Conservation (phyloP, 1,139 yeast genomes). For the Sugiyamaella neomexicana region DNA sequence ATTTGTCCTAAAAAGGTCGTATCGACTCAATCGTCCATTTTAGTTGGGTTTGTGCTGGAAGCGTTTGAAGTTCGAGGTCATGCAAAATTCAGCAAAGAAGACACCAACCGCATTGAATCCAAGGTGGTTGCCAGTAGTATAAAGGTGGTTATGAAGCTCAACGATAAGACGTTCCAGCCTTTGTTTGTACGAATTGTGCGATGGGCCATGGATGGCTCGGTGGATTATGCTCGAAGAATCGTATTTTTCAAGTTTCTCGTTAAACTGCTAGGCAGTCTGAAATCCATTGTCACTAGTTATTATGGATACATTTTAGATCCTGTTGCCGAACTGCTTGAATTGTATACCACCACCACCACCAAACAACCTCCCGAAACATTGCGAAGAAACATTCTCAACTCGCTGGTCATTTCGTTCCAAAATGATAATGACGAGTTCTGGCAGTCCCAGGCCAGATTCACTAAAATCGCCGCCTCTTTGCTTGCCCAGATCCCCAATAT, state of each 20-base stretch:
- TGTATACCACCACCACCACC: conserved; percentile 4
- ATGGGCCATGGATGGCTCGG: conserved; percentile 87
- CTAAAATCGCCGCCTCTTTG: conserved; percentile 60
- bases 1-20: conserved; percentile 73
- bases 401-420: conserved; percentile 76
- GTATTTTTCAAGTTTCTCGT: conserved; percentile 87
- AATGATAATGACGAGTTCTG: conserved; percentile 93
- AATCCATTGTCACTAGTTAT: conserved; percentile 84
- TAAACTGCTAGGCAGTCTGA: conserved; percentile 77
- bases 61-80: conserved; percentile 59
- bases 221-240: conserved; percentile 38
- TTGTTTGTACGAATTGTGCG: conserved; percentile 82
- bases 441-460: conserved; percentile 86
- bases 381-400: conserved; percentile 67
- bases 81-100: conserved; percentile 66
- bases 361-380: conserved; percentile 46
- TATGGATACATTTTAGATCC: conserved; percentile 83
- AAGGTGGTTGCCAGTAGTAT: conserved; percentile 74
- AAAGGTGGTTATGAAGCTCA: conserved; percentile 79
- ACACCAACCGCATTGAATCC: conserved; percentile 78
- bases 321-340: conserved; percentile 39
- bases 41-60: conserved; percentile 68
- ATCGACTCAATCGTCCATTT: conserved; percentile 63
- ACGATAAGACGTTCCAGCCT: conserved; percentile 92
- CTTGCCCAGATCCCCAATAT: conserved; percentile 64